Evolutionary conservation across 176 grass and related monocot genomes (phyloP), one percentile per base, ranked within the genome.

Genomic region (Ensete glaucum): DNA sequence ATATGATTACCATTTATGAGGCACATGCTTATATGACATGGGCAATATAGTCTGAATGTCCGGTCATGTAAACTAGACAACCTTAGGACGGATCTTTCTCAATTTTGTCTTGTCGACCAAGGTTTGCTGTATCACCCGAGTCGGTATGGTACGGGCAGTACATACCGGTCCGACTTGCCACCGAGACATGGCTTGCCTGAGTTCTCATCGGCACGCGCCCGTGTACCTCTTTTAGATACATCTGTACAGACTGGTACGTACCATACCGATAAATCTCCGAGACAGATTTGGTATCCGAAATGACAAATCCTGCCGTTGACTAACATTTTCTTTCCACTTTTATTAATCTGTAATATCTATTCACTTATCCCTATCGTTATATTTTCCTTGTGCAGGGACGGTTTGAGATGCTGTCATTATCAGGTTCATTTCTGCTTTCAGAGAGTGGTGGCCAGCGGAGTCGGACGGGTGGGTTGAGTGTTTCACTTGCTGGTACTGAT

Each of bases 321-420:
- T 43, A 43, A 43, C 34, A 43, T 19, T 17, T 22, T 48, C 14
- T 70, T 70, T 50, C 5, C 25, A 34, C 12, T 50, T 19, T n/a
- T 25, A 50, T 29, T 19, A 49, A 9, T 70, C 23, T n/a, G 57
- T 15, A 17, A 25, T 26, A 9, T 29, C 16, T 20, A 71, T 10
- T 16, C 43, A 43, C 2, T 74, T 43, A 43, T 43, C 34, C 34
- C 34, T 43, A 43, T 43, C 34, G 4, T 11, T 51, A 5, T 11
- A 21, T 50, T 70, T 49, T 73, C 56, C 74, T 60, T 55, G 29
- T 54, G 50, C 80, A 99, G 90, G 95, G 95, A 19, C 90, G 86
- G 73, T 99, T 94, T 52, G 95, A 99, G 83, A 99, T 99, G 77
- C 67, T 99, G 62, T 94, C 90, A 8, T 84, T 99, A 66, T 99